phyloP scores from a whole-genome alignment of 345 rosid species.

The Lumnitzera littorea region DNA sequence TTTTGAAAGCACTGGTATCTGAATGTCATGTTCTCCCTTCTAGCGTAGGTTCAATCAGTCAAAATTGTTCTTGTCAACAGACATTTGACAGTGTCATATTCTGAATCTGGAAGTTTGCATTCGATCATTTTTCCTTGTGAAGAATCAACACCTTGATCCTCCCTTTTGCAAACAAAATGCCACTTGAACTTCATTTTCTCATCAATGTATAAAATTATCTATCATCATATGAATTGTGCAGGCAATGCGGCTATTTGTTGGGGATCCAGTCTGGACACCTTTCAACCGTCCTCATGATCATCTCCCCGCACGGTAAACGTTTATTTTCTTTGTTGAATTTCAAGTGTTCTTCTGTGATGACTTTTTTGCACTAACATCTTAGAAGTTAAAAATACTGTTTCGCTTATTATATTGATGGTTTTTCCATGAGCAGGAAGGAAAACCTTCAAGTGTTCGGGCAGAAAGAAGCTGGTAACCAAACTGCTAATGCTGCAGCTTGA shows the following conservation, averaged over 20 bases:
- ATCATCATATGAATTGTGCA: constrained; percentile 10
- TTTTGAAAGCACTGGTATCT: no score
- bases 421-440: constrained; percentile 53
- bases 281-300: constrained; percentile 86
- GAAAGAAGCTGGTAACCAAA: constrained; percentile 15
- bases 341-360: no score
- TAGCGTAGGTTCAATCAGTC: no score
- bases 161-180: no score
- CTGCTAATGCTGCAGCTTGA: constrained; percentile 46
- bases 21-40: no score
- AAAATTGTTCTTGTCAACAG: no score
- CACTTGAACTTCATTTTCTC: not conserved
- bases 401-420: constrained; percentile 1
- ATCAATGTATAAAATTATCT: not conserved
- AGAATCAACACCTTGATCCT: no score
- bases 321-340: not conserved
- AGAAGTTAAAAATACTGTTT: not conserved
- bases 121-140: no score
- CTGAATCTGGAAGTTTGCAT: no score
- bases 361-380: not conserved
- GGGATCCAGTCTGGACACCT: constrained; percentile 87
- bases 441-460: constrained; percentile 47
- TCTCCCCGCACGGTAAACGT: constrained; percentile 63
- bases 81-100: no score
- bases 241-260: constrained; percentile 90